These are phyloP conservation scores for Paramecium biaurelia DNA, from an alignment of 73 alveolate species.

Conservation along the genomic window DNA sequence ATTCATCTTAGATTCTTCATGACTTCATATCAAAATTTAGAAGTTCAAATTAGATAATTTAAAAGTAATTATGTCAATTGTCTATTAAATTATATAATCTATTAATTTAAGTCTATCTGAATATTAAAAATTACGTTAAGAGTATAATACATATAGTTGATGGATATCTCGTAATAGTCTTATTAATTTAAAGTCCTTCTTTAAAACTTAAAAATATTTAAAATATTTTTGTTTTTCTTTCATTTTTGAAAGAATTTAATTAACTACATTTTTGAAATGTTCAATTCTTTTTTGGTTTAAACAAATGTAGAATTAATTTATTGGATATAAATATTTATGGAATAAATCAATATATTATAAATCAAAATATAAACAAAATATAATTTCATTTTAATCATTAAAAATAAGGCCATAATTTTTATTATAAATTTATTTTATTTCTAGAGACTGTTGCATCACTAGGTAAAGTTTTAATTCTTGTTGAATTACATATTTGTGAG, in stretches of 20 bases:
- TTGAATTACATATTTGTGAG: background rate
- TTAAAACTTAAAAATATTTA: too few species aligned
- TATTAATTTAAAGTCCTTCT: background rate
- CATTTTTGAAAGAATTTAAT: background rate
- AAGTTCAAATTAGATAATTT: too few species aligned
- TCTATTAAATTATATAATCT: background rate
- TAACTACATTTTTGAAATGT: background rate
- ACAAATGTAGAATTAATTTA: background rate
- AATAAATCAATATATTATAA: background rate
- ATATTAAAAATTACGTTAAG: too few species aligned
- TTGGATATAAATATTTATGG: background rate
- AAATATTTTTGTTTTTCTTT: background rate
- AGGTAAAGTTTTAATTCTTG: constrained; percentile 1
- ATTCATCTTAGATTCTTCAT: background rate
- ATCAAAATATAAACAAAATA: background rate
- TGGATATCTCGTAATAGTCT: too few species aligned
- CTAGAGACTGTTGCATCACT: background rate
- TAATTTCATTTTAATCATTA: background rate
- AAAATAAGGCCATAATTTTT: background rate
- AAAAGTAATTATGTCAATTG: background rate
- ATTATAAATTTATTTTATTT: background rate
- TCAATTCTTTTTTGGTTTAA: background rate
- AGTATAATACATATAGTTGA: background rate
- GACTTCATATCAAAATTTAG: too few species aligned
- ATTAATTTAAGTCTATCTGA: too few species aligned